phyloP scores from a whole-genome alignment of 192 early-diverging fungal species.

The Backusella westeae region DNA sequence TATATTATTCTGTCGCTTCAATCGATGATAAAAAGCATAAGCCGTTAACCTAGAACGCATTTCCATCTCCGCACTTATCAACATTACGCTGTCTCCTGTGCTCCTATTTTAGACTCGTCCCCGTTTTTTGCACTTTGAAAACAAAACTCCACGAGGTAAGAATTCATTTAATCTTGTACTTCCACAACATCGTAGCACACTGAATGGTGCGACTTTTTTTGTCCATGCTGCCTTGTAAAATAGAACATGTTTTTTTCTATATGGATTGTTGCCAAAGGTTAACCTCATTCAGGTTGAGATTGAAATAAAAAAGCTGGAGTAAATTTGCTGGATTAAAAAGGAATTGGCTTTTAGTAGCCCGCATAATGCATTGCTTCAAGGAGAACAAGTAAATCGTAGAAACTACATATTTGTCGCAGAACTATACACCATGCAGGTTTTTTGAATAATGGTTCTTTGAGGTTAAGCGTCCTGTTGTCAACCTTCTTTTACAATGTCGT shows the following conservation, averaged over 20 bases:
- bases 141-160: not conserved
- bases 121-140: constrained; percentile 2
- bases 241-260: not conserved
- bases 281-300: not conserved
- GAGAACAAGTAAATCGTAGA: not conserved
- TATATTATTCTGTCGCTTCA: not conserved
- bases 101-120: not conserved
- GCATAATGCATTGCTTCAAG: not conserved
- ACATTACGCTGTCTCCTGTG: not conserved
- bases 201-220: constrained; percentile 3
- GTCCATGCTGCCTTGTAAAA: not conserved
- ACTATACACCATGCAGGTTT: not conserved
- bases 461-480: not conserved
- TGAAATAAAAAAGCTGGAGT: not conserved
- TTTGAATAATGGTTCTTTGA: not conserved
- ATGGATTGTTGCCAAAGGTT: not conserved
- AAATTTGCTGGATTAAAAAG: not conserved
- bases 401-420: not conserved
- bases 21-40: not conserved
- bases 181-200: not conserved
- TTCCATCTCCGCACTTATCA: not conserved
- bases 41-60: not conserved
- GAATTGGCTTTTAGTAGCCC: not conserved
- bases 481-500: not conserved
- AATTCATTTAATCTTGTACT: not conserved